Conservation (phyloP, 2,329 filamentous ascomycete species). For the Ceratocystis smalleyi region DNA sequence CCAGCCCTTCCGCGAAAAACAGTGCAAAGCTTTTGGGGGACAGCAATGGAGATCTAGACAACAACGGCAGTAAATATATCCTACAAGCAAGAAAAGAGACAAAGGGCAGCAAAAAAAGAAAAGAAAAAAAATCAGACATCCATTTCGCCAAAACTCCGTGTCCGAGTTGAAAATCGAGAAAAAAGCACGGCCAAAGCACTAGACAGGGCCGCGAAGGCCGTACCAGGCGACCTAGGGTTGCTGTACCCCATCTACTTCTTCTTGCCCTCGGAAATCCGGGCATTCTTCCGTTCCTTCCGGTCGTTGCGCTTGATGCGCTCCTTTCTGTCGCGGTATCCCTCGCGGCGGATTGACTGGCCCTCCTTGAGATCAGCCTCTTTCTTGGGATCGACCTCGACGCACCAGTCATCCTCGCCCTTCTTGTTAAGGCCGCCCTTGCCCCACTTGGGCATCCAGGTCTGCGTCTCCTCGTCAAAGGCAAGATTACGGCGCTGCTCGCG, state of each 20-base stretch:
- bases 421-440: constrained; percentile 87
- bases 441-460: constrained; percentile 89
- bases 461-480: constrained; percentile 67
- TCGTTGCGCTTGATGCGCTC: constrained; percentile 60
- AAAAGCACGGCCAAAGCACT: not conserved
- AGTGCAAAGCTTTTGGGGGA: not conserved
- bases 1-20: not conserved
- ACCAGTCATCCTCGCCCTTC: constrained; percentile 66
- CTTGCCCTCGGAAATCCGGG: constrained; percentile 29
- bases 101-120: not conserved
- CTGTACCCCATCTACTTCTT: constrained; percentile 13
- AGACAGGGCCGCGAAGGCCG: not conserved
- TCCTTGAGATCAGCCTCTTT: constrained; percentile 49
- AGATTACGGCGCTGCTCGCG: constrained; percentile 59
- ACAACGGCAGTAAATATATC: not conserved
- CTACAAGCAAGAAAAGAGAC: not conserved
- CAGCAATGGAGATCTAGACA: not conserved
- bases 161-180: constrained; percentile 8
- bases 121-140: not conserved
- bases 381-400: constrained; percentile 79
- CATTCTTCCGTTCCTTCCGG: constrained; percentile 52
- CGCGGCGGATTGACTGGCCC: constrained; percentile 44
- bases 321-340: constrained; percentile 46
- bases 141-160: constrained; percentile 9
- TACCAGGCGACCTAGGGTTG: not conserved